Percentiles rank a stretch among this genome's conserved stretches.
Conservation (phyloP, 2,329 filamentous ascomycete species). For the Orbilia oligospora region DNA sequence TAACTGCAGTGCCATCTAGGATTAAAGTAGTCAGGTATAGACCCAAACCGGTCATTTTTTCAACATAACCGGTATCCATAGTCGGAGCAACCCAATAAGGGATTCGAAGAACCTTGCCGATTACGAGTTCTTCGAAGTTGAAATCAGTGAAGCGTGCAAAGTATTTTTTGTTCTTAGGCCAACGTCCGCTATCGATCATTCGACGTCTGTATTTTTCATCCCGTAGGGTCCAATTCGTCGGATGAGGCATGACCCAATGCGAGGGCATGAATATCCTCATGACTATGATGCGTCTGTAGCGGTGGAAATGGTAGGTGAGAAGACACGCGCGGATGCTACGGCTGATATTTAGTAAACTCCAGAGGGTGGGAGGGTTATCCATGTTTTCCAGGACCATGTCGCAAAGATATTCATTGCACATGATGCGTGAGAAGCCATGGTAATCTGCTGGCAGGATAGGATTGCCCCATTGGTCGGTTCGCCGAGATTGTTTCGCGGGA, state of each 20-base stretch:
- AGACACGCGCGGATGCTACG: slow-evolving; percentile 17
- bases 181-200: slow-evolving; percentile 18
- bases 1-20: slow-evolving; percentile 51
- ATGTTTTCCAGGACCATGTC: slow-evolving; percentile 21
- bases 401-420: slow-evolving; percentile 37
- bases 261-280: slow-evolving; percentile 15
- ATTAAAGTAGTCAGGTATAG: slow-evolving; percentile 34
- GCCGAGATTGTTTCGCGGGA: not conserved
- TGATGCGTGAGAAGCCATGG: slow-evolving; percentile 16
- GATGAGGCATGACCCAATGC: slow-evolving; percentile 23
- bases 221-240: slow-evolving; percentile 6
- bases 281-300: slow-evolving; percentile 18
- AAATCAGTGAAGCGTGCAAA: slow-evolving; percentile 54
- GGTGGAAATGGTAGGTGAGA: slow-evolving; percentile 17
- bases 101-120: slow-evolving; percentile 38
- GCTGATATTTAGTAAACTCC: slow-evolving; percentile 37
- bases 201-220: slow-evolving; percentile 19
- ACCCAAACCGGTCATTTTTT: not conserved
- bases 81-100: slow-evolving; percentile 48
- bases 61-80: slow-evolving; percentile 10
- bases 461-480: slow-evolving; percentile 10
- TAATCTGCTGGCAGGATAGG: not conserved
- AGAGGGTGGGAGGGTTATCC: slow-evolving; percentile 15
- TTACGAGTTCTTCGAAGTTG: slow-evolving; percentile 42
- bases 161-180: slow-evolving; percentile 25